Percentiles rank a stretch among this genome's conserved stretches.
Conservation (phyloP, 805 yeast genomes). For the Barnettozyma wickerhamii region DNA sequence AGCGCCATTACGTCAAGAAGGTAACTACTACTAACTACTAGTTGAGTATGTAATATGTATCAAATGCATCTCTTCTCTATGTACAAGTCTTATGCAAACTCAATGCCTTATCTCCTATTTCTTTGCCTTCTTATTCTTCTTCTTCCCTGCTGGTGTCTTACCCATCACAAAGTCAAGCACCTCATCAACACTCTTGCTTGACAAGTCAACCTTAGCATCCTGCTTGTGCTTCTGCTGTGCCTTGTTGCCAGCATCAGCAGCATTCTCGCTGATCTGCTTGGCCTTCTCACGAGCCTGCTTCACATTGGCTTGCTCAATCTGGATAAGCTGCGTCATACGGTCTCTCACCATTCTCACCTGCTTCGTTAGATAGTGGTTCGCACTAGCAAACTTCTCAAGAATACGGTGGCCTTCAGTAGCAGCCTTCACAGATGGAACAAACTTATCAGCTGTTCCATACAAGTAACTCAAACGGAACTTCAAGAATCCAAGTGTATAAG, state of each 20-base stretch:
- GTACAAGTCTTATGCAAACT: constrained; percentile 6
- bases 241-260: constrained; percentile 22
- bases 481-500: constrained; percentile 60
- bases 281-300: constrained; percentile 34
- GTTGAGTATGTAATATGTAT: not conserved
- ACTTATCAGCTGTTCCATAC: constrained; percentile 47
- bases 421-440: constrained; percentile 50
- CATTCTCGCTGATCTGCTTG: constrained; percentile 24
- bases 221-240: constrained; percentile 5
- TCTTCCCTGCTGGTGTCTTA: constrained; percentile 25
- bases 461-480: constrained; percentile 67
- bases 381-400: constrained; percentile 58
- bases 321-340: constrained; percentile 48
- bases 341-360: constrained; percentile 65
- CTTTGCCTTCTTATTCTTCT: constrained; percentile 19
- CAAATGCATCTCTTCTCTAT: too few species aligned
- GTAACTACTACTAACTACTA: not conserved
- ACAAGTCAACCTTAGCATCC: constrained; percentile 38
- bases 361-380: constrained; percentile 59
- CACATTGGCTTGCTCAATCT: constrained; percentile 41
- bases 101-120: not conserved
- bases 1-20: not conserved
- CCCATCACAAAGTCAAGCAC: constrained; percentile 71
- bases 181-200: constrained; percentile 66
- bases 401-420: constrained; percentile 52